Base-by-base conservation (phyloP, 805 yeast species). In the Saturnispora dispora region DNA sequence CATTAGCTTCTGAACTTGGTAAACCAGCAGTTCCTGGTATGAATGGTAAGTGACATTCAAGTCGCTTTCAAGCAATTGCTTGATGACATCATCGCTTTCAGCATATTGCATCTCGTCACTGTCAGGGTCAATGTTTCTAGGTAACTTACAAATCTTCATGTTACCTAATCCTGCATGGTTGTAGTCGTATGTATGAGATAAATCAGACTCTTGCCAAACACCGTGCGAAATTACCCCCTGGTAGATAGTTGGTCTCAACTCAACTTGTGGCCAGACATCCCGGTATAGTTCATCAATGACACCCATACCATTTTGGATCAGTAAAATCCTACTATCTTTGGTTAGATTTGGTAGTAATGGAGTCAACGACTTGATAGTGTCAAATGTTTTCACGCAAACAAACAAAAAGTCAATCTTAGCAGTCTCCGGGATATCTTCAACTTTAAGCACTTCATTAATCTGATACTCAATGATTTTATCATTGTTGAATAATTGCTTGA, bases 271-370 rank as follows among this genome's bases (percentile, higher is more conserved):
- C 89, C 91, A 86, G 7, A 79, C 65, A 22, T 67, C 61, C 2
- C 66, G 62, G n/a, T 70, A 63, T 10, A 88, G 58, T 52, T 74
- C 72, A 11, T 76, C 85, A 6, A 75, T 63, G 41, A 79, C 72
- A 9, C 98, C 98, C 72, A 89, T 74, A 1, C 89, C 99, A 64
- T 93, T 88, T 51, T 88, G 98, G n/a, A 90, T 58, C 22, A 90
- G 64, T 44, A 90, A 56, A 3, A 89, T 64, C 52, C 79, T 81
- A 1, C 90, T 75, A 3, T 69, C 61, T 2, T 69, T 61, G 28
- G 68, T 64, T 28, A 91, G 72, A 50, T 68, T 68, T 1, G 75
- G 72, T 20, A 79, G 54, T 48, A 81, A 71, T 3, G 84, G 83
- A 33, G 59, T 61, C 17, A 90, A 53, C 0, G 97, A 95, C 3